These are phyloP conservation scores for Trichoderma lentiforme DNA, from an alignment of 2,329 filamentous ascomycete species.

Conservation along the genomic window DNA sequence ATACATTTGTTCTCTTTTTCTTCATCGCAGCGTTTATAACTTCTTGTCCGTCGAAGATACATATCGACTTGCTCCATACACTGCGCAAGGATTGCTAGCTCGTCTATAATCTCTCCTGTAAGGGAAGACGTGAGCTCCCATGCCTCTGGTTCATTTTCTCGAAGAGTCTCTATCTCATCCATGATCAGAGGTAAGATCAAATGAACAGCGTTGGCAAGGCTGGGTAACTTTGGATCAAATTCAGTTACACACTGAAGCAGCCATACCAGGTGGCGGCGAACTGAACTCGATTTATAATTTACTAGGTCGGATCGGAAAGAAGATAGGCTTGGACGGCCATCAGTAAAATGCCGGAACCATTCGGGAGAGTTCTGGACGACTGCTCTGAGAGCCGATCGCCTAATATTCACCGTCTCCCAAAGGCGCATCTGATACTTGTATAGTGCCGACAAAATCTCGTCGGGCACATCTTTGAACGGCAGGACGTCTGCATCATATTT, in stretches of 20 bases:
- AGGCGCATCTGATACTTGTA: slow-evolving; percentile 38
- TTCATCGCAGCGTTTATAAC: slow-evolving; percentile 33
- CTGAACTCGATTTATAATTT: background rate
- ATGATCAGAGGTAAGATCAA: slow-evolving; percentile 33
- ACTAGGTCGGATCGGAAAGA: background rate
- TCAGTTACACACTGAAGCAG: slow-evolving; percentile 27
- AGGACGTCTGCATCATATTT: slow-evolving; percentile 34
- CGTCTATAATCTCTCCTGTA: slow-evolving; percentile 37
- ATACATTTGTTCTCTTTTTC: slow-evolving; percentile 16
- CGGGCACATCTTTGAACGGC: slow-evolving; percentile 29
- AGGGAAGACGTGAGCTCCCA: slow-evolving; percentile 37
- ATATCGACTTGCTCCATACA: slow-evolving; percentile 43
- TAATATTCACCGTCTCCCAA: slow-evolving; percentile 26
- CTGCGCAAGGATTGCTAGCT: slow-evolving; percentile 45
- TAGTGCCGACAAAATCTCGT: slow-evolving; percentile 36
- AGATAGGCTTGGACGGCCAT: background rate
- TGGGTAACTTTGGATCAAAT: background rate
- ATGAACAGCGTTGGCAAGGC: background rate
- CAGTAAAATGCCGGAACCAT: slow-evolving; percentile 18
- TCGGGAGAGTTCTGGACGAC: slow-evolving; percentile 30
- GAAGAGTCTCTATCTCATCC: slow-evolving; percentile 48
- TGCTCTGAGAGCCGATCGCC: slow-evolving; percentile 31
- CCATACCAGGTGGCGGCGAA: slow-evolving; percentile 31
- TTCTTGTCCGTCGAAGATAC: slow-evolving; percentile 48
- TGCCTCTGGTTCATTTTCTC: slow-evolving; percentile 36